Conservation (phyloP, 441 rosid genomes). For the Raphanus hybrid region DNA sequence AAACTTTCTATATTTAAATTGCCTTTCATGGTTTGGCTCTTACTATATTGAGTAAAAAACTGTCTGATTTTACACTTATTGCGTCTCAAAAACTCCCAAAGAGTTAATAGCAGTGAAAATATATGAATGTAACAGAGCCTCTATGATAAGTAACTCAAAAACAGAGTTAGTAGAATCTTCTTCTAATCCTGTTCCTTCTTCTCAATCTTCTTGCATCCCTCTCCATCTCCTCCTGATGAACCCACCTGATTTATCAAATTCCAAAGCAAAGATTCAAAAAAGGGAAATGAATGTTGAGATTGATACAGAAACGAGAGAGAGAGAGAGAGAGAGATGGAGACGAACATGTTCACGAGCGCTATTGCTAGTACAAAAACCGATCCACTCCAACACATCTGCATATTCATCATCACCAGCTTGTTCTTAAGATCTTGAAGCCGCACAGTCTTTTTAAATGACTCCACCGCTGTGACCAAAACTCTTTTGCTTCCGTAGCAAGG, state of each 20-base stretch:
- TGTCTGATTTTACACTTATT: background rate
- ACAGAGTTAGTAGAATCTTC: background rate
- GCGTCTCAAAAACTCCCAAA: background rate
- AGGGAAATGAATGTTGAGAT: background rate
- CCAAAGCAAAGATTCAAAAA: constrained; percentile 12
- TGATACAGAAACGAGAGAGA: background rate
- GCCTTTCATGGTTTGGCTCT: constrained; percentile 19
- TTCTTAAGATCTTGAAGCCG: background rate
- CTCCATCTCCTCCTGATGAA: background rate
- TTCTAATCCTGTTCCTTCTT: constrained; percentile 38
- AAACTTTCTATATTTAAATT: constrained; percentile 22
- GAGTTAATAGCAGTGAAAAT: background rate
- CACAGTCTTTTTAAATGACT: constrained; percentile 42
- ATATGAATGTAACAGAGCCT: background rate
- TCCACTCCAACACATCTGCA: background rate
- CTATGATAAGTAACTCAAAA: background rate
- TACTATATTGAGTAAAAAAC: background rate
- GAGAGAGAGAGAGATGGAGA: background rate
- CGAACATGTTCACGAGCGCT: background rate
- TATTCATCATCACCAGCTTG: background rate
- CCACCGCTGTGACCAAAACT: constrained; percentile 45
- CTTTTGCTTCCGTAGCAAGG: constrained; percentile 71
- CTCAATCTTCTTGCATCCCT: background rate
- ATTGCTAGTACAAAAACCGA: background rate
- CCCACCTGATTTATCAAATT: background rate